phyloP scores from a whole-genome alignment of 805 yeast species.

The Ogataea populi-albae region DNA sequence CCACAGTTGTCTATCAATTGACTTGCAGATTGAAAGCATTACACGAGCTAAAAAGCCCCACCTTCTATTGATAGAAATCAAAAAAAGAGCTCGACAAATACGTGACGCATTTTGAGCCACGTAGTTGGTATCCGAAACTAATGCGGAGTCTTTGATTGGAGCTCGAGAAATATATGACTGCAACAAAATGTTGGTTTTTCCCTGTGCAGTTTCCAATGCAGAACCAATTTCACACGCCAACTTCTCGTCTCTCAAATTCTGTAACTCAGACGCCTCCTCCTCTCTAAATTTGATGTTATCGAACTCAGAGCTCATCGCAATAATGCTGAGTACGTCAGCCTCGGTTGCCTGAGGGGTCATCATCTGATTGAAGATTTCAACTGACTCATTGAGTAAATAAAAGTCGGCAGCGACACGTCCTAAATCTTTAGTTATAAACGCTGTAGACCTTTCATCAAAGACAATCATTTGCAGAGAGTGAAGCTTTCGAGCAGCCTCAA shows the following conservation, averaged over 20 bases:
- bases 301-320: constrained; percentile 91
- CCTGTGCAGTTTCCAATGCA: constrained; percentile 68
- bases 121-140: constrained; percentile 82
- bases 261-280: constrained; percentile 79
- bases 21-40: constrained; percentile 77
- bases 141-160: constrained; percentile 69
- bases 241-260: constrained; percentile 52
- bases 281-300: constrained; percentile 85
- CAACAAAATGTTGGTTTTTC: constrained; percentile 81
- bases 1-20: constrained; percentile 85
- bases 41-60: constrained; percentile 85
- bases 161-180: constrained; percentile 87
- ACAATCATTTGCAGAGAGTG: constrained; percentile 90
- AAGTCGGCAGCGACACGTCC: constrained; percentile 96
- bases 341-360: constrained; percentile 84
- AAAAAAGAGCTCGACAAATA: constrained; percentile 85
- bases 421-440: constrained; percentile 79
- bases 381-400: constrained; percentile 76
- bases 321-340: constrained; percentile 84
- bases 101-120: constrained; percentile 95
- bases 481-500: constrained; percentile 76
- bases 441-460: constrained; percentile 78
- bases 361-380: constrained; percentile 85
- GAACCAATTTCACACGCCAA: constrained; percentile 83
- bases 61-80: constrained; percentile 80